Evolutionary conservation across 208 protist species (phyloP).

Genomic region (Crithidia bombi): DNA sequence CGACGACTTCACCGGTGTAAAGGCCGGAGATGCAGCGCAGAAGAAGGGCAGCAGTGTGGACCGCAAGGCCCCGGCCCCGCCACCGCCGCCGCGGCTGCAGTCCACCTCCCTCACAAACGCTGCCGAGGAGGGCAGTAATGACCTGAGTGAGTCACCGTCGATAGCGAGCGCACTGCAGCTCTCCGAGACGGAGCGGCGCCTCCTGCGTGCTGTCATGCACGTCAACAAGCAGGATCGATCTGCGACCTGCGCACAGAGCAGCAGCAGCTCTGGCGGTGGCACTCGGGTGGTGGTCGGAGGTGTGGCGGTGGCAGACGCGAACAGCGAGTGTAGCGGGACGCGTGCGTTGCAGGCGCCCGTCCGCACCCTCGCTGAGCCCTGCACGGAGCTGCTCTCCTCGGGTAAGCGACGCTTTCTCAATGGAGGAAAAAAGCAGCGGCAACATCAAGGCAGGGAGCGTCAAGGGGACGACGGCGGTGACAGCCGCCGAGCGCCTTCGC

Average conservation of each 20-base stretch:
- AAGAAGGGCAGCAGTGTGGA: background rate
- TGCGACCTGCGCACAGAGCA: background rate
- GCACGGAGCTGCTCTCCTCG: slow-evolving; percentile 8
- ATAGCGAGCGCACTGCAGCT: slow-evolving; percentile 4
- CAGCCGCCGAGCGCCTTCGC: background rate
- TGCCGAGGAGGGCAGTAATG: background rate
- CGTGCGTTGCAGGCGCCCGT: background rate
- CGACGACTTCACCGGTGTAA: background rate
- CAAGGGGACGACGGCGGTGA: background rate
- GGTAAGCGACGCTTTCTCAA: slow-evolving; percentile 9
- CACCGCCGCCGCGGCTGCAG: background rate
- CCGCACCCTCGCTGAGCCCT: slow-evolving; percentile 1
- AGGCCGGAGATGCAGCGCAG: background rate
- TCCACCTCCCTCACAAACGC: background rate
- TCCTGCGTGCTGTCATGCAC: slow-evolving; percentile 33
- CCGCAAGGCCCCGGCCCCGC: slow-evolving; percentile 7
- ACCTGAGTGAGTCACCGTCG: slow-evolving; percentile 12
- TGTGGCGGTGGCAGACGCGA: background rate
- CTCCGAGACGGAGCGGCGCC: slow-evolving; percentile 31
- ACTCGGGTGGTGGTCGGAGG: no score
- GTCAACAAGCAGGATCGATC: slow-evolving; percentile 1
- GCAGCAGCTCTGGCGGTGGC: background rate
- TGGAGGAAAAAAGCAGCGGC: background rate
- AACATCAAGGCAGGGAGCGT: background rate
- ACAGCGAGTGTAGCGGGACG: background rate